Evolutionary conservation across 306 rosid species (phyloP).

Genomic region (Aeschynomene evenia): DNA sequence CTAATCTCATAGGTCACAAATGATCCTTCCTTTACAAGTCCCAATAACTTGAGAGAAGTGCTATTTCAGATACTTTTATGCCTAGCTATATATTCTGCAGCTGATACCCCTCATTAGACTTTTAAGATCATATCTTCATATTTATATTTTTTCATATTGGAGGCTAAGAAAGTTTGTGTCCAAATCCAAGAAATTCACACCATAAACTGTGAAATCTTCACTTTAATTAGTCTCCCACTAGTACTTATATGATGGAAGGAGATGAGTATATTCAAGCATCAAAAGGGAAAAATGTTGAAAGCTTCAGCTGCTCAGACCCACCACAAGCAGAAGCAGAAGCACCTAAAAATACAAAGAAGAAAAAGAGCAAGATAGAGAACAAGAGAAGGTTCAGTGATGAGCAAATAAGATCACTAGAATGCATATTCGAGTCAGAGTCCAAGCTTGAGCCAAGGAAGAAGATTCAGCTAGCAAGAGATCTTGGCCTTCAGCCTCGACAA

Average conservation of each 20-base stretch:
- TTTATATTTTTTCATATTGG: background rate
- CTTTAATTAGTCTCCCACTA: background rate
- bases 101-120: conserved; percentile 27
- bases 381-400: conserved; percentile 80
- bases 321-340: too few relatives aligned
- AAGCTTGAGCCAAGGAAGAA: conserved; percentile 84
- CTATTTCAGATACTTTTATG: conserved; percentile 32
- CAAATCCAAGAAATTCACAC: conserved; percentile 15
- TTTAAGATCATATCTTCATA: conserved; percentile 40
- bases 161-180: conserved; percentile 8
- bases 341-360: conserved; percentile 42
- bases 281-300: conserved; percentile 36
- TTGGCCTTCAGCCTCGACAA: conserved; percentile 90
- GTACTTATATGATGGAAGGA: conserved; percentile 54
- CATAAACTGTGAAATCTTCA: background rate
- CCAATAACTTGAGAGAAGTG: conserved; percentile 45
- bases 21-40: conserved; percentile 49
- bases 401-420: conserved; percentile 68
- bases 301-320: conserved; percentile 24
- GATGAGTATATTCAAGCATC: conserved; percentile 44
- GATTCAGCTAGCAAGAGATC: conserved; percentile 74
- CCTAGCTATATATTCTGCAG: conserved; percentile 42
- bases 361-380: conserved; percentile 53
- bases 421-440: conserved; percentile 73
- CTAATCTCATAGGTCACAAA: conserved; percentile 46